Evolutionary conservation across 495 filamentous ascomycete genomes (phyloP), one percentile per base, ranked within the genome.

Genomic region (Amphirosellinia nigrospora): DNA sequence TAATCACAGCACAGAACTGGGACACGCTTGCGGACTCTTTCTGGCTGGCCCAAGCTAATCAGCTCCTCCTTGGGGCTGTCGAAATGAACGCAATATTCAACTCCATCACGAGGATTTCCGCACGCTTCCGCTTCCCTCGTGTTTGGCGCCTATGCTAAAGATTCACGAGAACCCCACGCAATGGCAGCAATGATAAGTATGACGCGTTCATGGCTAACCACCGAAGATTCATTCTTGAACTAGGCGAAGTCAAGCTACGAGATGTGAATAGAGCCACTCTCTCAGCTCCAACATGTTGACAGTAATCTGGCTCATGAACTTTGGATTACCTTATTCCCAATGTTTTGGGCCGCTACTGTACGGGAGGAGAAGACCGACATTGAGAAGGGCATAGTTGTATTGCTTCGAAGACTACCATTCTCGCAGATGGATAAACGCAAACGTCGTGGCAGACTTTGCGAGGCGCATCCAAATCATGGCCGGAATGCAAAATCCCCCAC

Each of bases 1-100:
- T 98, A 7, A 83, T 99, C 58, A 87, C 89, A 5, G 91, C 90
- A n/a, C 96, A 99, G 78, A 97, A 98, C 73, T 99, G 96, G 96
- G 96, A 98, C 76, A 94, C 92, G 0, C 85, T 99, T 43, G 88
- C 87, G 4, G 96, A 99, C 69, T 97, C 92, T 9, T 99, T 94
- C 82, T 99, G 96, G 96, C 85, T 99, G 21, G 89, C 93, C 34
- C 96, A 99, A 78, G 96, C 96, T 16, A 91, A 92, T 19, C 94
- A 98, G 76, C 86, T 98, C 26, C 86, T 99, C 19, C 86, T 98
- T 67, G 94, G 96, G 23, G 94, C 92, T 56, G 86, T 98, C 43
- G 96, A 98, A 72, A 93, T 93, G 89, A 91, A 90, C 64, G 87
- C 11, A 81, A 88, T 32, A 87, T 91, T 59, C 89, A 92, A 68